Evolutionary conservation across 805 yeast species (phyloP).

Genomic region (Scheffersomyces spartinae): DNA sequence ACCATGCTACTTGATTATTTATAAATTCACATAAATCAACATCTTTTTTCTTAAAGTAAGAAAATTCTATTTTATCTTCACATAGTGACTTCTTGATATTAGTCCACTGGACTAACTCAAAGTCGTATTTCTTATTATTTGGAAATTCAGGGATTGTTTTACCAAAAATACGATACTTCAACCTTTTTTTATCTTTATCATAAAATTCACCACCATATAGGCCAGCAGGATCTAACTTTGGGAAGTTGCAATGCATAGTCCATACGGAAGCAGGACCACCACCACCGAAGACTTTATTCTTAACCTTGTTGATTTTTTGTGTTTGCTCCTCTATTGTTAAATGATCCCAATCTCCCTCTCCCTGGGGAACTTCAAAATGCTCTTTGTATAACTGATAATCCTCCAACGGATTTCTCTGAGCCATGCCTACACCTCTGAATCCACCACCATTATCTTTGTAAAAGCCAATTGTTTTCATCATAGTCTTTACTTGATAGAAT

Average conservation of each 20-base stretch:
- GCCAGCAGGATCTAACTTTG: constrained; percentile 9
- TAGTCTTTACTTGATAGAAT: constrained; percentile 9
- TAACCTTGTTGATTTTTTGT: constrained; percentile 1
- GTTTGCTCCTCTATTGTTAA: background rate
- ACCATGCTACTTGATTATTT: constrained; percentile 16
- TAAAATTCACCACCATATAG: constrained; percentile 2
- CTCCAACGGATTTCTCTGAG: constrained; percentile 18
- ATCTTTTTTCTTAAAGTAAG: too few relatives aligned
- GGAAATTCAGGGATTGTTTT: too few relatives aligned
- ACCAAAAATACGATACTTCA: constrained; percentile 6
- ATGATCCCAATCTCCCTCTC: background rate
- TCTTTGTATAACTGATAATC: constrained; percentile 11
- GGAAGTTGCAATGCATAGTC: constrained; percentile 9
- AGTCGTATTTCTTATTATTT: too few relatives aligned
- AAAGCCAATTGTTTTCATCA: constrained; percentile 9
- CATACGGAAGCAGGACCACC: too few relatives aligned
- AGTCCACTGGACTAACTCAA: constrained; percentile 21
- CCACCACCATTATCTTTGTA: constrained; percentile 5
- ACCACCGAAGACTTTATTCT: constrained; percentile 5
- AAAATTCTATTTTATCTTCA: too few relatives aligned
- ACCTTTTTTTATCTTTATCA: constrained; percentile 4
- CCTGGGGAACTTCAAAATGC: constrained; percentile 1
- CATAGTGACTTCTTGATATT: constrained; percentile 16
- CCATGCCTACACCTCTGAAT: constrained; percentile 16
- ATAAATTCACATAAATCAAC: constrained; percentile 16